A percentile compares a stretch with the other conserved stretches of the same genome.
These are phyloP conservation scores for Mucor saturninus DNA, from an alignment of 371 early-diverging fungal genomes.

Conservation along the genomic window DNA sequence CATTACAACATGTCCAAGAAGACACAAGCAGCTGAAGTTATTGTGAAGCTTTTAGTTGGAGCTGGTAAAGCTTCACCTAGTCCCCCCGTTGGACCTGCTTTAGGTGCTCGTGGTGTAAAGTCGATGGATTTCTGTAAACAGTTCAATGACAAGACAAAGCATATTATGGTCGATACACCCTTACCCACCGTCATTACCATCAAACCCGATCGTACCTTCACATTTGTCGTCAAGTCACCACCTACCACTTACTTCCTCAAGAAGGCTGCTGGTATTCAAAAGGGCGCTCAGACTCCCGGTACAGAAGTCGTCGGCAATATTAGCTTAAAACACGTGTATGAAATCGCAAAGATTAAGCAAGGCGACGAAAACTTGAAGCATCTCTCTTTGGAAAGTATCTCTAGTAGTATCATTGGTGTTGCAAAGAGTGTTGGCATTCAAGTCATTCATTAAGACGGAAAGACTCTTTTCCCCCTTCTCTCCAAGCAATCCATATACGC, in stretches of 20 bases:
- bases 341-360: slow-evolving; percentile 92
- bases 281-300: slow-evolving; percentile 83
- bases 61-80: slow-evolving; percentile 95
- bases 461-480: background rate
- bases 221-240: slow-evolving; percentile 88
- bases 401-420: slow-evolving; percentile 78
- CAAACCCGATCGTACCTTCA: slow-evolving; percentile 91
- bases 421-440: slow-evolving; percentile 88
- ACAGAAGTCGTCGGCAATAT: slow-evolving; percentile 79
- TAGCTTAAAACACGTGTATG: slow-evolving; percentile 92
- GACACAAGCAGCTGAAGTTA: slow-evolving; percentile 55
- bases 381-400: slow-evolving; percentile 72
- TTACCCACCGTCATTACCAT: slow-evolving; percentile 85
- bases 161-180: slow-evolving; percentile 82
- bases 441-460: slow-evolving; percentile 65
- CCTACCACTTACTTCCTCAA: slow-evolving; percentile 90
- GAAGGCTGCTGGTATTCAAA: slow-evolving; percentile 89
- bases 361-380: slow-evolving; percentile 81
- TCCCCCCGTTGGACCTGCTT: slow-evolving; percentile 96
- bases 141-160: slow-evolving; percentile 96
- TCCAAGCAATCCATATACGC: background rate
- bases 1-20: slow-evolving; percentile 50
- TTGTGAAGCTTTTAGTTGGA: slow-evolving; percentile 73
- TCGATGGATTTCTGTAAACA: slow-evolving; percentile 98
- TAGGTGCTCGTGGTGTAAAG: slow-evolving; percentile 97